Conservation (phyloP, 2,329 filamentous ascomycete genomes). For the Ophiostoma piceae region DNA sequence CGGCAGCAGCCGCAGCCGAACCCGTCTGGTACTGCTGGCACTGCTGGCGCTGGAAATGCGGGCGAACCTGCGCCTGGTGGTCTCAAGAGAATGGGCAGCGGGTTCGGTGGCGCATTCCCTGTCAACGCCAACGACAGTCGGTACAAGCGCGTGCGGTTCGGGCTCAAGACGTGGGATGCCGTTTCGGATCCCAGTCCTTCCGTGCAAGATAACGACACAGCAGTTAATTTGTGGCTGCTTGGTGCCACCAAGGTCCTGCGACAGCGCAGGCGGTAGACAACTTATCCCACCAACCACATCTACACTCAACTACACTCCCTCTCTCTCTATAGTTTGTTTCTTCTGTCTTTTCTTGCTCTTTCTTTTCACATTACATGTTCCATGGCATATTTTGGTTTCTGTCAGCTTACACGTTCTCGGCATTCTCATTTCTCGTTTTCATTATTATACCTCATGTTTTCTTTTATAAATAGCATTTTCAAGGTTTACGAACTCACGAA, state of each 20-base stretch:
- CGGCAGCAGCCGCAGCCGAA: slow-evolving; percentile 14
- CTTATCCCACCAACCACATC: background rate
- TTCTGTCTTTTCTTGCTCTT: background rate
- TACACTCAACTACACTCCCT: background rate
- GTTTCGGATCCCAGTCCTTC: slow-evolving; percentile 27
- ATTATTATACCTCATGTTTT: slow-evolving; percentile 10
- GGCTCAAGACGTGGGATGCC: slow-evolving; percentile 28
- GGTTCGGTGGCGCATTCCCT: slow-evolving; percentile 18
- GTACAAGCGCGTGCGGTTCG: slow-evolving; percentile 26
- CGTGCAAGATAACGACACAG: slow-evolving; percentile 29
- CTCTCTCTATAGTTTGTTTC: background rate
- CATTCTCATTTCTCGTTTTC: slow-evolving; percentile 8
- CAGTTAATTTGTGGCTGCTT: slow-evolving; percentile 29
- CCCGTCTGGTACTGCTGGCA: background rate
- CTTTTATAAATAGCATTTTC: slow-evolving; percentile 12
- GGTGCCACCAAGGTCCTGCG: slow-evolving; percentile 27
- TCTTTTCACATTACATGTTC: background rate
- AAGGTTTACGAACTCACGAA: slow-evolving; percentile 10
- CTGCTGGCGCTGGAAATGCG: background rate
- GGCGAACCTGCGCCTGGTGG: background rate
- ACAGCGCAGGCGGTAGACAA: slow-evolving; percentile 23
- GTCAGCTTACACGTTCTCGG: slow-evolving; percentile 14
- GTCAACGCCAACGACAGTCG: slow-evolving; percentile 12
- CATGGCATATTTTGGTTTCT: slow-evolving; percentile 4
- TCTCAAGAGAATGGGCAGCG: slow-evolving; percentile 19